Evolutionary conservation across 2,329 filamentous ascomycete species (phyloP).

Genomic region (Pseudogymnoascus sp.): DNA sequence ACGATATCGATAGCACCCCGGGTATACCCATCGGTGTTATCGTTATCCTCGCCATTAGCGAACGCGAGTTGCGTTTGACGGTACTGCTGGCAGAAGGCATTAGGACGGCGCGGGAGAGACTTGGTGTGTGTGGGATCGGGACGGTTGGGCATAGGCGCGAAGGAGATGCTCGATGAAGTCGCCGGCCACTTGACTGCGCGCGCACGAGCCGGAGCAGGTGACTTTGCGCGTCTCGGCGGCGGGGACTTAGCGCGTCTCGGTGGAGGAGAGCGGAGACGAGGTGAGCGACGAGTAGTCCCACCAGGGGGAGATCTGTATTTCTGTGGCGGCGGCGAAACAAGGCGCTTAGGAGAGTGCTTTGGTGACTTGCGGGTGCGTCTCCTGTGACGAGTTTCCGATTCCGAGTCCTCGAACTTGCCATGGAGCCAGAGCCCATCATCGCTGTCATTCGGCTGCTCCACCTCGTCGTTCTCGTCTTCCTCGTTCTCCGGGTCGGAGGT

Average conservation of each 20-base stretch:
- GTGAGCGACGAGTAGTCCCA: constrained; percentile 15
- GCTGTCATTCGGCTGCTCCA: constrained; percentile 49
- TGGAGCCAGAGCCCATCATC: constrained; percentile 63
- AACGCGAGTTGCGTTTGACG: constrained; percentile 35
- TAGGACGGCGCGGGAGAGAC: constrained; percentile 73
- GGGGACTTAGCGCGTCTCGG: constrained; percentile 36
- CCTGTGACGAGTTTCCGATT: constrained; percentile 45
- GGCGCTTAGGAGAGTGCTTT: constrained; percentile 51
- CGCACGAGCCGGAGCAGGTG: constrained; percentile 63
- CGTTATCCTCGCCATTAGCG: constrained; percentile 28
- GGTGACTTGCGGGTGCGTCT: constrained; percentile 38
- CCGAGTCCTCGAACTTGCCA: constrained; percentile 60
- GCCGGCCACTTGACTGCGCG: constrained; percentile 41
- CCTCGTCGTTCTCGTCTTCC: constrained; percentile 61
- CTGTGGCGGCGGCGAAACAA: constrained; percentile 41
- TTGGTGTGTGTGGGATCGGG: constrained; percentile 70
- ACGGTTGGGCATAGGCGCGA: constrained; percentile 44
- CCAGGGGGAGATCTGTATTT: constrained; percentile 30
- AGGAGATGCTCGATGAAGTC: constrained; percentile 34
- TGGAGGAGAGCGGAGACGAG: constrained; percentile 29
- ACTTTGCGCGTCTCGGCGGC: constrained; percentile 28
- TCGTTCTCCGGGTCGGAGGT: constrained; percentile 87
- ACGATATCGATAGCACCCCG: constrained; percentile 97
- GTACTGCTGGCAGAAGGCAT: constrained; percentile 50
- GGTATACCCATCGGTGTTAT: constrained; percentile 51